Percentiles rank a stretch among this genome's conserved stretches.
phyloP scores from a whole-genome alignment of 306 rosid genomes.

The Begonia masoniana region DNA sequence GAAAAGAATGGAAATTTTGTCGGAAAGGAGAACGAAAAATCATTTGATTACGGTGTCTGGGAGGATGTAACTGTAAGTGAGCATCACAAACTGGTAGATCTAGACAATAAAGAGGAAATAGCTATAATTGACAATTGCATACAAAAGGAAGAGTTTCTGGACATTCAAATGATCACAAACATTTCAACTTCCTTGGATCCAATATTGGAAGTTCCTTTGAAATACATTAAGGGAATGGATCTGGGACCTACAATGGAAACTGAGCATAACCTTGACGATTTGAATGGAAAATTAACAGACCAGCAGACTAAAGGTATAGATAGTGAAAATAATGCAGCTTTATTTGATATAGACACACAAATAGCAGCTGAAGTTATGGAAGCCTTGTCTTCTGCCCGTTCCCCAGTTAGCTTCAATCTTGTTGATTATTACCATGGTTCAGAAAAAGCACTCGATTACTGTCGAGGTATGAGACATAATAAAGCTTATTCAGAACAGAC shows the following conservation, averaged over 20 bases:
- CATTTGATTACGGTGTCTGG: conserved; percentile 24
- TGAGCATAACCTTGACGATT: conserved; percentile 41
- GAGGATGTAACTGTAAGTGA: conserved; percentile 20
- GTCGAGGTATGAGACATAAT: too few relatives aligned
- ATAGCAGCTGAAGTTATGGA: conserved; percentile 97
- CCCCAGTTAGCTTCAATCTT: conserved; percentile 19
- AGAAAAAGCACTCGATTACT: conserved; percentile 17
- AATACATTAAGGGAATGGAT: conserved; percentile 15
- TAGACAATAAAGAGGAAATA: too few relatives aligned
- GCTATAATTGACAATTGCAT: too few relatives aligned
- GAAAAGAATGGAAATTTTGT: conserved; percentile 78
- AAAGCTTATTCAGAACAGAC: too few relatives aligned
- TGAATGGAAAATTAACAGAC: conserved; percentile 25
- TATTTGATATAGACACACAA: conserved; percentile 67
- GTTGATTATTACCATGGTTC: conserved; percentile 18
- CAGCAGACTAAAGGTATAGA: conserved; percentile 21
- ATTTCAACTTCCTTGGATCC: conserved; percentile 40
- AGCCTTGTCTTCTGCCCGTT: conserved; percentile 32
- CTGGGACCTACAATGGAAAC: conserved; percentile 15
- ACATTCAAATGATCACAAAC: background rate
- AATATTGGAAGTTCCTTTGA: conserved; percentile 23
- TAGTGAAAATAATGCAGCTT: conserved; percentile 28
- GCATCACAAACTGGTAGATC: conserved; percentile 17
- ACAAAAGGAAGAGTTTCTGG: too few relatives aligned
- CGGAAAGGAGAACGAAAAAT: conserved; percentile 49